phyloP scores from a whole-genome alignment of 768 basidiomycete species.

The Serpula lacrymans region DNA sequence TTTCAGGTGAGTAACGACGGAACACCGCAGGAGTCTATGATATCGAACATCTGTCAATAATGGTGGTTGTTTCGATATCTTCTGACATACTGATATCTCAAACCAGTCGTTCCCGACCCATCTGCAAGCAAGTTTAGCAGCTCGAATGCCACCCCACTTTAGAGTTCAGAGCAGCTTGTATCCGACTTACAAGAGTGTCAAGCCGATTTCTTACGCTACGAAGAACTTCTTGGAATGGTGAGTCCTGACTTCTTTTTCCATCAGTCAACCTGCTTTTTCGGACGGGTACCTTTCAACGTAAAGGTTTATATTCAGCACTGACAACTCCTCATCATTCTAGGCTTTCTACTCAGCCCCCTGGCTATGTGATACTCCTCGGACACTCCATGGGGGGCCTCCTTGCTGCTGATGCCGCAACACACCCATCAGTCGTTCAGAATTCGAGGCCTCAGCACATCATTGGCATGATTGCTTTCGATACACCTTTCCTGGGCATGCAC shows the following conservation, averaged over 20 bases:
- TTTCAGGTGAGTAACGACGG: slow-evolving; percentile 56
- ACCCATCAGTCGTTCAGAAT: slow-evolving; percentile 34
- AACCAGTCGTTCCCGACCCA: slow-evolving; percentile 51
- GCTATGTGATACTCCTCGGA: slow-evolving; percentile 51
- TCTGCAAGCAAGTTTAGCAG: slow-evolving; percentile 40
- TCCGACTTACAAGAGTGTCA: slow-evolving; percentile 58
- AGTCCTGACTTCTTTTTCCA: no score
- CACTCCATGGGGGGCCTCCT: slow-evolving; percentile 65
- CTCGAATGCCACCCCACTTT: slow-evolving; percentile 32
- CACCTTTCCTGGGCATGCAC: slow-evolving; percentile 59
- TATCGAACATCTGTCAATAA: no score
- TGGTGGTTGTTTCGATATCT: no score
- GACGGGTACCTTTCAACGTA: no score
- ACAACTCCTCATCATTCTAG: no score
- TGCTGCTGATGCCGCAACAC: slow-evolving; percentile 52
- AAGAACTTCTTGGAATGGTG: slow-evolving; percentile 56
- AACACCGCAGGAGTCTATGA: no score
- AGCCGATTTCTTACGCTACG: slow-evolving; percentile 48
- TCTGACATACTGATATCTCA: no score
- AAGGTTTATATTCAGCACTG: no score
- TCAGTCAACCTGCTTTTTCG: no score
- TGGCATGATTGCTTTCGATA: slow-evolving; percentile 56
- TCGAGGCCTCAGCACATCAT: slow-evolving; percentile 42
- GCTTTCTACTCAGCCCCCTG: slow-evolving; percentile 52
- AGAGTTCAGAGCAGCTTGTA: slow-evolving; percentile 46